Base-by-base conservation (phyloP, 2,329 filamentous ascomycete genomes). In the Fusarium solani-melongenae region DNA sequence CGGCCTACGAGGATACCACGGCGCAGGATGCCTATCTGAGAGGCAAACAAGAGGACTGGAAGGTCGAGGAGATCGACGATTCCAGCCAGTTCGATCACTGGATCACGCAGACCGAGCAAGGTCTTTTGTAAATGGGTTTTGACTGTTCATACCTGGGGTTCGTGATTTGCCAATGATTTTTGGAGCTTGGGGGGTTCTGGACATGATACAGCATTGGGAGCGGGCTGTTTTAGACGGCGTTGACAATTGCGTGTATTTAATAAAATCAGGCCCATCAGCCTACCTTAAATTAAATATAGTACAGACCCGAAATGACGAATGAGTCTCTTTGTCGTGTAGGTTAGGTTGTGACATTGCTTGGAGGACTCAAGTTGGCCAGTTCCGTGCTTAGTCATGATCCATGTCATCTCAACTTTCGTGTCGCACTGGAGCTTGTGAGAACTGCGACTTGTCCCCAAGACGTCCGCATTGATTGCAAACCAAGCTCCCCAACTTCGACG, bases 41-140 rank as follows among this genome's bases (percentile, higher is more conserved):
- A 49, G 82, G 82, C 24, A 77, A 72, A 11, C 75, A 81, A 34
- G 75, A 73, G 12, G 82, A 82, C 59, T 84, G 82, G 82, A 74
- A 80, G 63, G 73, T 83, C 10, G 79, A 82, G 69, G 76, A 81
- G 22, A 64, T 84, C 10, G 80, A 81, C 10, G 78, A 79, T 24
- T 71, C 69, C 22, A 74, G 75, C 24, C 79, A 80, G 56, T 82
- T 81, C 65, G 78, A 78, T 34, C 69, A 81, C 36, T 83, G 81
- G 80, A 79, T 82, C 66, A 66, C 70, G 14, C 78, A 79, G 69
- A 75, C 76, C 12, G 79, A 79, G 58, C 74, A 76, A 29, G 69
- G 67, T 63, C 58, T 65, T 17, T 34, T 73, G 57, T 78, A 29
- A 70, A 38, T n/a, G 44, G 24, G 11, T 36, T 51, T 57, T 29